Evolutionary conservation across 768 basidiomycete genomes (phyloP).

Genomic region (Lactifluus volemus): DNA sequence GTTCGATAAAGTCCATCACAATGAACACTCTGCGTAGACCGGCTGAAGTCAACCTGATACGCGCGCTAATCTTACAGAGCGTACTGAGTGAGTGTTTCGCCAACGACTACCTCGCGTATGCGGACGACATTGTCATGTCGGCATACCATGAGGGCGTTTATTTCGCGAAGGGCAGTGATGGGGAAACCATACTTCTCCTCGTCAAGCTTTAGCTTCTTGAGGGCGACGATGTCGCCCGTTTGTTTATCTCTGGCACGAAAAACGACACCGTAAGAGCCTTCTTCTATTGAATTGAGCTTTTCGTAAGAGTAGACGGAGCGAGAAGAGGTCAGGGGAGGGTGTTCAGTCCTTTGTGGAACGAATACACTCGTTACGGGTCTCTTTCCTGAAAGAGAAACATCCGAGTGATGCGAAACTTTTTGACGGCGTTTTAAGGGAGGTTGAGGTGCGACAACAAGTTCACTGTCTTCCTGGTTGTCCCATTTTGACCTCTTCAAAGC

Average conservation of each 20-base stretch:
- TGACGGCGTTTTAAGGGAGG: constrained; percentile 46
- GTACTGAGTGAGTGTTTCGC: constrained; percentile 97
- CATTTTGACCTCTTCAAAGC: constrained; percentile 69
- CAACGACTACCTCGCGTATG: constrained; percentile 96
- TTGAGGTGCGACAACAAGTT: constrained; percentile 30
- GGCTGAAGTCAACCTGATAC: neutral
- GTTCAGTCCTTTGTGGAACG: constrained; percentile 65
- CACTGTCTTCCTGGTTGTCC: constrained; percentile 40
- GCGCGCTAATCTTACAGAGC: constrained; percentile 26
- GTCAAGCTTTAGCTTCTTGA: constrained; percentile 97
- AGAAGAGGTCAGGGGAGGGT: constrained; percentile 77
- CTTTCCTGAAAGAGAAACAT: constrained; percentile 16
- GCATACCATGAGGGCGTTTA: constrained; percentile 94
- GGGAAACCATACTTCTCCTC: constrained; percentile 99
- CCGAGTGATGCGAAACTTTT: constrained; percentile 32
- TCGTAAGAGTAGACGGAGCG: constrained; percentile 94
- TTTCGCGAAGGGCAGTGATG: constrained; percentile 90
- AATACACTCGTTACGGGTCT: constrained; percentile 40
- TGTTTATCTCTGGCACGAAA: constrained; percentile 94
- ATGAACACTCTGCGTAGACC: constrained; percentile 79
- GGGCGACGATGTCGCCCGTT: constrained; percentile 90
- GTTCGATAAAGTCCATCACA: constrained; percentile 99
- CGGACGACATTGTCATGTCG: constrained; percentile 93
- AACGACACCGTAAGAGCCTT: constrained; percentile 96
- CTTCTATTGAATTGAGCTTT: constrained; percentile 94